phyloP scores from a whole-genome alignment of 2,329 filamentous ascomycete species.

The Aspergillus vadensis region DNA sequence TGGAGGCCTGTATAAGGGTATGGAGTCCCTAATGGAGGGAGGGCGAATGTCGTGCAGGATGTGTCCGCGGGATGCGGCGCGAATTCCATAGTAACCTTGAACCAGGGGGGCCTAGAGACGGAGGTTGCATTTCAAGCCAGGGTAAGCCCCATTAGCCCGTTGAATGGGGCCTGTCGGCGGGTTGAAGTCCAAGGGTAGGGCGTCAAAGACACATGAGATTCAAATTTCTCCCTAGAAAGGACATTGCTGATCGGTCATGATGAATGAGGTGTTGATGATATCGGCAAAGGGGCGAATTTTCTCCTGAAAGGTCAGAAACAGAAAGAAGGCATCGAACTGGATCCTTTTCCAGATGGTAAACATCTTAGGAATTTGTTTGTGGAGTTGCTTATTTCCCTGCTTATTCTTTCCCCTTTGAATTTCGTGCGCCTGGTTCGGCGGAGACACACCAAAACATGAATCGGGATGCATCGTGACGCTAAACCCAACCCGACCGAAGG shows the following conservation, averaged over 20 bases:
- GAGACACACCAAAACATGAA: background rate
- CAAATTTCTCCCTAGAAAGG: background rate
- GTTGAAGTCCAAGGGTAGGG: background rate
- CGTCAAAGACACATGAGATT: background rate
- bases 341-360: background rate
- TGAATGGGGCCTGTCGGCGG: background rate
- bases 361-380: background rate
- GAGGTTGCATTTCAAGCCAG: constrained; percentile 23
- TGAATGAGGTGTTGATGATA: background rate
- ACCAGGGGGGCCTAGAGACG: constrained; percentile 18
- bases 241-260: background rate
- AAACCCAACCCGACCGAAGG: background rate
- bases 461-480: background rate
- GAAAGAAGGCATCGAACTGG: background rate
- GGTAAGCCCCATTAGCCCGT: constrained; percentile 10
- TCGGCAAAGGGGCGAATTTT: background rate
- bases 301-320: background rate
- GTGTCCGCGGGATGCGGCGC: constrained; percentile 24
- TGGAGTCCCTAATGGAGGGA: constrained; percentile 17
- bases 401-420: background rate
- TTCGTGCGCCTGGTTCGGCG: background rate
- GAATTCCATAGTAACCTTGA: constrained; percentile 26
- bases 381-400: background rate
- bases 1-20: constrained; percentile 12
- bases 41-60: constrained; percentile 25